Evolutionary conservation across 768 basidiomycete species (phyloP), one percentile per base, ranked within the genome.

Genomic region (Nidularia pulvinata): DNA sequence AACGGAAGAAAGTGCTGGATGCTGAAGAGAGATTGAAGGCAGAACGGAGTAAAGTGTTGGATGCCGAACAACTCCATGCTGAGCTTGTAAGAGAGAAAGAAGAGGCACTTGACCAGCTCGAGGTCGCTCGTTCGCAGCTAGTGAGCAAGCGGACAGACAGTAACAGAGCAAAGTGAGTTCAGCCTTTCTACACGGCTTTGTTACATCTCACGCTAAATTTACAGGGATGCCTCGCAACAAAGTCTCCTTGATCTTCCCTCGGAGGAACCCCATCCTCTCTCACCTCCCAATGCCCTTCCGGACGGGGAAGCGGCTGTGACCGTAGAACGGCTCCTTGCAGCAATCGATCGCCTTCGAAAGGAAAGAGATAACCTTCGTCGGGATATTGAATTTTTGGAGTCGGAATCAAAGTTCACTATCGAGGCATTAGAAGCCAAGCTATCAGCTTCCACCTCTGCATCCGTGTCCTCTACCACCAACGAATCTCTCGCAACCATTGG

Each of bases 321-420:
- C 44, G 73, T 88, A 34, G 82, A 81, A 55, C 80, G 78, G 37
- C 73, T 91, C 22, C 72, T 91, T 48, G 66, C 66, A 30, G 84
- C 89, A 1, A 72, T 89, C 43, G 80, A 84, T n/a, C 81, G 89
- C 34, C 71, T 91, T 46, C 84, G 90, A 4, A 65, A 66, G 4
- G 88, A 92, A 59, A 77, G 89, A 4, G 85, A 91, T 56, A 71
- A 67, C 46, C 75, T 90, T 30, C 78, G 78, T 49, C 78, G 84
- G 5, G 79, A 86, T 51, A 67, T 92, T 11, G 77, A 88, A 48
- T 93, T 91, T 66, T 70, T 87, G 51, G 79, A 88, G 57, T 73
- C 76, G 2, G 90, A 93, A 68, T 81, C 83, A 25, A 80, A 73
- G 57, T 87, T 89, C 59, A 71, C 82, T 2, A 77, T 84, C 13